phyloP scores from a whole-genome alignment of 1,284 basidiomycete genomes.

The Apiotrichum gracile region DNA sequence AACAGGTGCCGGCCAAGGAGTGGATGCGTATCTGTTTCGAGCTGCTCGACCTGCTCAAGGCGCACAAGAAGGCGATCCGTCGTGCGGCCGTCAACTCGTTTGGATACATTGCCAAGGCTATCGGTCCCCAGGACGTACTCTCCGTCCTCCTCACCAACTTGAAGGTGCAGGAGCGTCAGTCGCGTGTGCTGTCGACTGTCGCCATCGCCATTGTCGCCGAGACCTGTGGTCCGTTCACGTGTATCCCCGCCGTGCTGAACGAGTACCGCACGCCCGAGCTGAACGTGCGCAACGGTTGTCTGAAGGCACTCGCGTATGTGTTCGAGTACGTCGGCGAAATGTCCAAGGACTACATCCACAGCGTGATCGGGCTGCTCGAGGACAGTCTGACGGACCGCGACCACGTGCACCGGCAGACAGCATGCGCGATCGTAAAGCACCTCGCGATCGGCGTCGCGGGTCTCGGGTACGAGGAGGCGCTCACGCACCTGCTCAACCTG shows the following conservation, averaged over 20 bases:
- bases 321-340: conserved; percentile 99
- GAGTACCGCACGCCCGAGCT: conserved; percentile 97
- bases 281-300: conserved; percentile 98
- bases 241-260: conserved; percentile 96
- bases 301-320: conserved; percentile 96
- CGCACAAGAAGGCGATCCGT: conserved; percentile 98
- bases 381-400: conserved; percentile 97
- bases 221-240: conserved; percentile 98
- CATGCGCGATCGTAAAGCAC: conserved; percentile 98
- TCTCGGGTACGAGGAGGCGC: conserved; percentile 93
- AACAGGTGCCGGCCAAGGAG: conserved; percentile 95
- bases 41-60: conserved; percentile 91
- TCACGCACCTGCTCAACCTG: conserved; percentile 95
- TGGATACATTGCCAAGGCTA: conserved; percentile 97
- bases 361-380: conserved; percentile 94
- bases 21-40: conserved; percentile 99
- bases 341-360: conserved; percentile 96
- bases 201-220: conserved; percentile 95
- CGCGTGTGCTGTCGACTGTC: conserved; percentile 96
- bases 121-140: conserved; percentile 97
- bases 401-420: conserved; percentile 95
- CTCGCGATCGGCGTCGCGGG: conserved; percentile 94
- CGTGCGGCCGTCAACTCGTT: conserved; percentile 99
- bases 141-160: conserved; percentile 94
- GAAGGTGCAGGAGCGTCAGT: conserved; percentile 97